A percentile compares a stretch with the other conserved stretches of the same genome.
Conservation (phyloP, 805 yeast species). For the Wickerhamiella australiensis region DNA sequence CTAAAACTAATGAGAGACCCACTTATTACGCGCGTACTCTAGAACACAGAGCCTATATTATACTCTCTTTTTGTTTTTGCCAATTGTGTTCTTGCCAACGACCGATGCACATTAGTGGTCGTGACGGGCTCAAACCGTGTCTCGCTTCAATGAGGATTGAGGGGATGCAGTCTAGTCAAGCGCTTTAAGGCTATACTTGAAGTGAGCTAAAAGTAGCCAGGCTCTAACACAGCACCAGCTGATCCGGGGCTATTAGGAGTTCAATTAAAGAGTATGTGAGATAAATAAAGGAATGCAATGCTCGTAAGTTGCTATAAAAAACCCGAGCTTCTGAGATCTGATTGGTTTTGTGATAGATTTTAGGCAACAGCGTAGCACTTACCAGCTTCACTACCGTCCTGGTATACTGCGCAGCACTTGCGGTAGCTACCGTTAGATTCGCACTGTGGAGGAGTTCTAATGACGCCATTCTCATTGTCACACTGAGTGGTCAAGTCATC, state of each 20-base stretch:
- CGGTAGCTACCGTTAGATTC: neutral
- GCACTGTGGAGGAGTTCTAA: conserved; percentile 4
- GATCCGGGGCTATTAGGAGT: neutral
- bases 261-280: neutral
- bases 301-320: neutral
- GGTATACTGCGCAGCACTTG: conserved; percentile 7
- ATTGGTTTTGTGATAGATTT: neutral
- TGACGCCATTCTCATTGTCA: neutral
- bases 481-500: conserved; percentile 6
- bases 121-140: too few relatives aligned
- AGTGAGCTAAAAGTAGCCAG: too few relatives aligned
- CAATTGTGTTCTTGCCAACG: too few relatives aligned
- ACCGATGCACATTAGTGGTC: too few relatives aligned
- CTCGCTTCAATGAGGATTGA: too few relatives aligned
- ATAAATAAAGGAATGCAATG: neutral
- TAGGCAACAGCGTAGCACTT: conserved; percentile 6
- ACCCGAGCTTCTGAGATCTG: too few relatives aligned
- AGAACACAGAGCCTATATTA: too few relatives aligned
- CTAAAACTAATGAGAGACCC: too few relatives aligned
- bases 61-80: too few relatives aligned
- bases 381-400: neutral
- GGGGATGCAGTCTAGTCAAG: too few relatives aligned
- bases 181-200: too few relatives aligned
- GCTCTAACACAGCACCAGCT: neutral
- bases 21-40: too few relatives aligned